Conservation (phyloP, 2,329 filamentous ascomycete genomes). For the Aspergillus caelatus region DNA sequence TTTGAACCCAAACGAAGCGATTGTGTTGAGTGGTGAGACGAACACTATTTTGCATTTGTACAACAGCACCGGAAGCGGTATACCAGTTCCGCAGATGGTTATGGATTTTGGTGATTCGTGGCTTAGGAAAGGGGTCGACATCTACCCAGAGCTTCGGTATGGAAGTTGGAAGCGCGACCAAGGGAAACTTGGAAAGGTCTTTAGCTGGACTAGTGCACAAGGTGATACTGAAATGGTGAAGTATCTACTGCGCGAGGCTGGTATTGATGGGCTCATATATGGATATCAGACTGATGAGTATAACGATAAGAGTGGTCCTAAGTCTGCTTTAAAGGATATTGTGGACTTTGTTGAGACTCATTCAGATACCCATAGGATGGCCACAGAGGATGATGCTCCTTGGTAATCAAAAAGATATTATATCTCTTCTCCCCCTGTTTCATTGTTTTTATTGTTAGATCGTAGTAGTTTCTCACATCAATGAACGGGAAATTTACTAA, state of each 20-base stretch:
- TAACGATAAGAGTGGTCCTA: not conserved
- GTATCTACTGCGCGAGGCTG: not conserved
- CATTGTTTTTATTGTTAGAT: too few relatives aligned
- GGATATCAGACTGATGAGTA: not conserved
- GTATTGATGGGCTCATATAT: constrained; percentile 8
- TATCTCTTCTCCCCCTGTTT: too few relatives aligned
- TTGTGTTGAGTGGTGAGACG: not conserved
- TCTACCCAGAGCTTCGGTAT: not conserved
- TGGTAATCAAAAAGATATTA: not conserved
- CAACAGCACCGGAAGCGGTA: not conserved
- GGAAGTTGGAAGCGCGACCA: not conserved
- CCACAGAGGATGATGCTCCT: constrained; percentile 8
- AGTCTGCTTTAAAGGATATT: constrained; percentile 3
- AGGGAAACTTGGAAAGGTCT: constrained; percentile 4
- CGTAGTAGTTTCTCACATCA: too few relatives aligned
- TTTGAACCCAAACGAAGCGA: constrained; percentile 10
- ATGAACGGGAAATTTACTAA: too few relatives aligned
- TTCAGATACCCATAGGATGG: constrained; percentile 10
- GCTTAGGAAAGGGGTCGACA: not conserved
- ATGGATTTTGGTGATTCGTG: not conserved
- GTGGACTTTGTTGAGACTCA: constrained; percentile 14
- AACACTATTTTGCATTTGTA: not conserved
- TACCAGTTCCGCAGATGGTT: not conserved
- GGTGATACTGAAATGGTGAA: not conserved
- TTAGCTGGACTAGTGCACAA: constrained; percentile 4